phyloP scores from a whole-genome alignment of 2,329 filamentous ascomycete genomes.

The Fusarium denticulatum region DNA sequence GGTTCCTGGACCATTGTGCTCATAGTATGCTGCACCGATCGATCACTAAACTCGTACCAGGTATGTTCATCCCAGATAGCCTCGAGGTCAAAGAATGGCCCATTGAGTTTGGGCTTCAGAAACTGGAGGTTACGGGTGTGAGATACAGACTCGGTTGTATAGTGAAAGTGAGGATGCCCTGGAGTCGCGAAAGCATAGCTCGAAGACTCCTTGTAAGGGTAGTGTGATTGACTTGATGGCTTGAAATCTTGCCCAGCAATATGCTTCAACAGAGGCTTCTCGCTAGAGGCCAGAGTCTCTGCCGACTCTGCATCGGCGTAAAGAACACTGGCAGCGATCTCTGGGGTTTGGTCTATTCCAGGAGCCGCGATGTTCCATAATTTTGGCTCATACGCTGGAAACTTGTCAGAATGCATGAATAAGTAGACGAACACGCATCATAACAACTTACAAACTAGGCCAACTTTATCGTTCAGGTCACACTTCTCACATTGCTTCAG shows the following conservation, averaged over 20 bases:
- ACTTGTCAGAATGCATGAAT: not conserved
- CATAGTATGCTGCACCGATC: constrained; percentile 78
- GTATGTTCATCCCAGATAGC: constrained; percentile 83
- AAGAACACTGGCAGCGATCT: not conserved
- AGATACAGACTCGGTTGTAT: constrained; percentile 65
- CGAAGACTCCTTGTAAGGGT: constrained; percentile 3
- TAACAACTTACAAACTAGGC: not conserved
- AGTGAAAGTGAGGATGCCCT: constrained; percentile 59
- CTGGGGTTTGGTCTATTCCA: not conserved
- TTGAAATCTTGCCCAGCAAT: not conserved
- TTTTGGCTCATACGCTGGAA: not conserved
- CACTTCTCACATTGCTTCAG: constrained; percentile 44
- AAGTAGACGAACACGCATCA: too few species aligned
- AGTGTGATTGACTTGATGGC: not conserved
- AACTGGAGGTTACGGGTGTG: constrained; percentile 75
- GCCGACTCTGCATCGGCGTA: not conserved
- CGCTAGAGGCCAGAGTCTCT: not conserved
- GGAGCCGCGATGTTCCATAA: not conserved
- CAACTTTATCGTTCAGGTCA: constrained; percentile 42
- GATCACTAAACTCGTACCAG: constrained; percentile 73
- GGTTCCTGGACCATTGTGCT: constrained; percentile 81
- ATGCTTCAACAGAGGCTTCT: not conserved
- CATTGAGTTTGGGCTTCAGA: constrained; percentile 69
- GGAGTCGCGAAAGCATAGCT: constrained; percentile 59
- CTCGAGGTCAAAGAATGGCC: constrained; percentile 78